Evolutionary conservation across 2,329 filamentous ascomycete species (phyloP).

Genomic region (Leptographium radiaticola): DNA sequence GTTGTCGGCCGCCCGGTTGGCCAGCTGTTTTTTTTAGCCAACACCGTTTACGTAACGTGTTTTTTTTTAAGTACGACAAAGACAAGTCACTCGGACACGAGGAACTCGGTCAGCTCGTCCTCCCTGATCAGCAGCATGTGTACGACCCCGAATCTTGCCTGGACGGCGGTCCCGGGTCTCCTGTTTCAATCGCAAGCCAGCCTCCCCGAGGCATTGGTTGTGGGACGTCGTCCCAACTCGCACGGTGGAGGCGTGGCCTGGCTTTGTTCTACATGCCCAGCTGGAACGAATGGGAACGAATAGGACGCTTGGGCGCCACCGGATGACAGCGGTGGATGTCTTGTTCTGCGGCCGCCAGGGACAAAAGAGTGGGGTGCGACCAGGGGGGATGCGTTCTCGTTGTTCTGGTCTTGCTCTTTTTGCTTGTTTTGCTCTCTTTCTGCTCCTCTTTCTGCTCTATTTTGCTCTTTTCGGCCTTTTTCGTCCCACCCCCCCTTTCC

Average conservation of each 20-base stretch:
- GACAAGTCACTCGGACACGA: too few species aligned
- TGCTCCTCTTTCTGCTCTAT: not conserved
- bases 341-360: conserved; percentile 1
- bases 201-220: too few species aligned
- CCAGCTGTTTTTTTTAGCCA: not conserved
- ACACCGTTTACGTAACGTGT: too few species aligned
- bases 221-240: too few species aligned
- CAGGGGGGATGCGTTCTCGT: too few species aligned
- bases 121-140: too few species aligned
- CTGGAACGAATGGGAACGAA: not conserved
- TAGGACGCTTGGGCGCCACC: not conserved
- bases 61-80: too few species aligned
- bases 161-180: not conserved
- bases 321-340: not conserved
- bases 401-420: not conserved
- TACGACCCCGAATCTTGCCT: too few species aligned
- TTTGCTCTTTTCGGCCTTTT: not conserved
- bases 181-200: not conserved
- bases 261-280: too few species aligned
- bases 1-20: too few species aligned
- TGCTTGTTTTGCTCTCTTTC: not conserved
- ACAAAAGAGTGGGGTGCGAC: not conserved
- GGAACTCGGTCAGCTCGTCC: too few species aligned
- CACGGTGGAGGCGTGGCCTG: not conserved
- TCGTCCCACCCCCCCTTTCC: not conserved